phyloP scores from a whole-genome alignment of 164 flowering plant genomes.

The Umbellularia californica region DNA sequence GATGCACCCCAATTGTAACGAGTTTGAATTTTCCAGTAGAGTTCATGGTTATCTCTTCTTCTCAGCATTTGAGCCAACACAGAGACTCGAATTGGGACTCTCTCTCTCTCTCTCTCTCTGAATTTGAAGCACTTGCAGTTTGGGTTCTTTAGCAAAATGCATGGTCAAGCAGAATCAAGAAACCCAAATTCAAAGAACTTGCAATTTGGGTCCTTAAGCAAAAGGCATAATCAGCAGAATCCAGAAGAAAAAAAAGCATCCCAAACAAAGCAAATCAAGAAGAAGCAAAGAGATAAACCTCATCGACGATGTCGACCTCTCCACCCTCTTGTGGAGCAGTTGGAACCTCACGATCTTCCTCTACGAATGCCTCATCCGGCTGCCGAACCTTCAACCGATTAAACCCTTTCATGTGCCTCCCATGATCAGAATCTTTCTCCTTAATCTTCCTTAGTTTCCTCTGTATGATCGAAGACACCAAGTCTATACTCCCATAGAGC shows the following conservation, averaged over 20 bases:
- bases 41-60: background rate
- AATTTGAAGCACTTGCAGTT: background rate
- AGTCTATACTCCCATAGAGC: constrained; percentile 69
- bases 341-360: constrained; percentile 11
- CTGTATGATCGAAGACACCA: constrained; percentile 75
- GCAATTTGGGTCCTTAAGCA: background rate
- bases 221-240: background rate
- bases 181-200: background rate
- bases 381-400: constrained; percentile 60
- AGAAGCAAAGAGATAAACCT: constrained; percentile 24
- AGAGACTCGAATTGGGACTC: background rate
- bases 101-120: background rate
- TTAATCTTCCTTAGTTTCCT: constrained; percentile 91
- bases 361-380: constrained; percentile 20
- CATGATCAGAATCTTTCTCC: constrained; percentile 89
- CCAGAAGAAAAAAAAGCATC: too few relatives aligned
- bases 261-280: too few relatives aligned
- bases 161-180: background rate
- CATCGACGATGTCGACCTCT: constrained; percentile 23
- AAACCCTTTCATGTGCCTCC: constrained; percentile 86
- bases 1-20: background rate
- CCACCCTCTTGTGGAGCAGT: constrained; percentile 19
- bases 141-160: background rate
- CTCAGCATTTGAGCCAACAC: background rate
- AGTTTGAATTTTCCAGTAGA: background rate